A percentile compares a stretch with the other conserved stretches of the same genome.
Conservation (phyloP, 257 asterid species). For the Vinca minor region DNA sequence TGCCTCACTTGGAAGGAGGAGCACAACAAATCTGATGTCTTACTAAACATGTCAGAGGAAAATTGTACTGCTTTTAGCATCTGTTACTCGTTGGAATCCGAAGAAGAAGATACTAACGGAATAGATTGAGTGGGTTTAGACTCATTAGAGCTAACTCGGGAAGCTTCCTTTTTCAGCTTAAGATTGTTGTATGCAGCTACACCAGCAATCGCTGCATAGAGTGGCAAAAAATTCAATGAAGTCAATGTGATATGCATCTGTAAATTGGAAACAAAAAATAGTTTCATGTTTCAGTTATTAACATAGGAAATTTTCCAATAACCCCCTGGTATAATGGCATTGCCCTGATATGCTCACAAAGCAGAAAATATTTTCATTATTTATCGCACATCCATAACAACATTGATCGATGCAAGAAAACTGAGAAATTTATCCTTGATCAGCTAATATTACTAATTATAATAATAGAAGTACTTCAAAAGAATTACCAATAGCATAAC, state of each 20-base stretch:
- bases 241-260: not conserved
- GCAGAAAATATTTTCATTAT: not conserved
- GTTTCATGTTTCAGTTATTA: not conserved
- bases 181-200: slow-evolving; percentile 88
- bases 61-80: not conserved
- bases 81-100: slow-evolving; percentile 26
- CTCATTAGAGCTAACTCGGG: slow-evolving; percentile 35
- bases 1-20: slow-evolving; percentile 3
- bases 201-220: slow-evolving; percentile 76
- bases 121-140: slow-evolving; percentile 30
- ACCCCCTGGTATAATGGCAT: not conserved
- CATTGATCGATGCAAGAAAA: not conserved
- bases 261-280: not conserved
- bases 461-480: not conserved
- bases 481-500: slow-evolving; percentile 80
- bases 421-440: not conserved
- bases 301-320: not conserved
- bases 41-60: not conserved
- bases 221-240: not conserved
- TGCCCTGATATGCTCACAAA: not conserved
- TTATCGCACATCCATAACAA: not conserved
- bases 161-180: slow-evolving; percentile 78
- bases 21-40: not conserved
- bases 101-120: slow-evolving; percentile 32
- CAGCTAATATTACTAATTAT: not conserved